Conservation (phyloP, 2,329 filamentous ascomycete genomes). For the Apiospora marii region DNA sequence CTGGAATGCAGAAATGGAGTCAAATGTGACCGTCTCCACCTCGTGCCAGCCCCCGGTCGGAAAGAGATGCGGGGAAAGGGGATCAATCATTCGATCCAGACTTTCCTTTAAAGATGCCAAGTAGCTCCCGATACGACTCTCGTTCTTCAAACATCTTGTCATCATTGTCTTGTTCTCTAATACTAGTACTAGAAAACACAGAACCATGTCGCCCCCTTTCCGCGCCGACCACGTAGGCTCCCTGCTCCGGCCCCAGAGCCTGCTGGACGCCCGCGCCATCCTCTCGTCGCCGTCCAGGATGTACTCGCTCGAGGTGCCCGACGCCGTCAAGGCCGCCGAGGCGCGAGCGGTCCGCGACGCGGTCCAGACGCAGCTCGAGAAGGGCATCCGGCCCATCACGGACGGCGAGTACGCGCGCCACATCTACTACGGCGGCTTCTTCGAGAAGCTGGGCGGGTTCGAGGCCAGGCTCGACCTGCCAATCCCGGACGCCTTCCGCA, state of each 20-base stretch:
- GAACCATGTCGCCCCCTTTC: conserved; percentile 58
- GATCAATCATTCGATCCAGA: not conserved
- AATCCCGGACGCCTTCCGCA: conserved; percentile 68
- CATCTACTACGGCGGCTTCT: conserved; percentile 58
- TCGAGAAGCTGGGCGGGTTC: conserved; percentile 59
- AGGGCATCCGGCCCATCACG: conserved; percentile 69
- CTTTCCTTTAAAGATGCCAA: not conserved
- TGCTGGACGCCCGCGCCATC: conserved; percentile 66
- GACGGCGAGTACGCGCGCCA: conserved; percentile 72
- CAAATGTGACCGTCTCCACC: not conserved
- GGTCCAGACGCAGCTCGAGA: conserved; percentile 69
- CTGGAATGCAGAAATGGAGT: not conserved
- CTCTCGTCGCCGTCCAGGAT: conserved; percentile 51
- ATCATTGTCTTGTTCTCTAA: not conserved
- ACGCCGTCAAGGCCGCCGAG: conserved; percentile 59
- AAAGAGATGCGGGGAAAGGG: not conserved
- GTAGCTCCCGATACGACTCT: not conserved
- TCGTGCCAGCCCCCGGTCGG: not conserved
- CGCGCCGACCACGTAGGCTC: conserved; percentile 78
- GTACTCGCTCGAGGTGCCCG: conserved; percentile 39
- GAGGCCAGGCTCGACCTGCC: conserved; percentile 61
- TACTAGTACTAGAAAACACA: not conserved
- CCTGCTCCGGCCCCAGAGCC: conserved; percentile 68
- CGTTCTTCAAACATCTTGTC: no score
- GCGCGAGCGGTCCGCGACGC: conserved; percentile 69